Evolutionary conservation across 2,329 filamentous ascomycete genomes (phyloP).

Genomic region (Colletotrichum sp.): DNA sequence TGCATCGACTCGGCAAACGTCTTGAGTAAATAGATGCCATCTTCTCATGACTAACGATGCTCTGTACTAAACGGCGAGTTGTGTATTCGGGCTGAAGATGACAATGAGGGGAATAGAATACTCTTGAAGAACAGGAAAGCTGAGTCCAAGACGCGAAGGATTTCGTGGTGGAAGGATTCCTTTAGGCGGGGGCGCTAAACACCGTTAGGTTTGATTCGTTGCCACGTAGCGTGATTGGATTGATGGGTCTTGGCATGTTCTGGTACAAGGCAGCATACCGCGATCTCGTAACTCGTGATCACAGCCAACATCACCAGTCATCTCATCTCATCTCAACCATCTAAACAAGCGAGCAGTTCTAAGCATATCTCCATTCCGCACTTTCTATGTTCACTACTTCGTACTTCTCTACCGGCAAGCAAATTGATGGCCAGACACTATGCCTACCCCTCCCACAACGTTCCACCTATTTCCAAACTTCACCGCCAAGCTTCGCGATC

Average conservation of each 20-base stretch:
- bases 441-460: neutral
- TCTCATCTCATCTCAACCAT: neutral
- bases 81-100: neutral
- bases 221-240: neutral
- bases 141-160: neutral
- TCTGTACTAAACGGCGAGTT: rapidly evolving
- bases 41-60: rapidly evolving
- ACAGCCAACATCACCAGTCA: neutral
- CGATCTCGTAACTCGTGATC: neutral
- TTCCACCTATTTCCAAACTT: neutral
- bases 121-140: neutral
- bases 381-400: neutral
- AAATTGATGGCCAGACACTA: neutral
- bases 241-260: neutral
- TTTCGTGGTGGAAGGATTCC: neutral
- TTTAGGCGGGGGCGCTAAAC: neutral
- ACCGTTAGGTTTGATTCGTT: neutral
- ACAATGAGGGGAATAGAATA: neutral
- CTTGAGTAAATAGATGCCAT: neutral
- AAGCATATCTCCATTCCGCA: neutral
- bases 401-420: neutral
- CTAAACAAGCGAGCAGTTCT: neutral
- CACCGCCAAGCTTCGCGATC: neutral
- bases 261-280: neutral
- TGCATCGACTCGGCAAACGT: neutral